Percentiles rank a stretch among this genome's conserved stretches.
Evolutionary conservation across 192 early-diverging fungal genomes (phyloP).

Genomic region (Jimgerdemannia flammicorona): DNA sequence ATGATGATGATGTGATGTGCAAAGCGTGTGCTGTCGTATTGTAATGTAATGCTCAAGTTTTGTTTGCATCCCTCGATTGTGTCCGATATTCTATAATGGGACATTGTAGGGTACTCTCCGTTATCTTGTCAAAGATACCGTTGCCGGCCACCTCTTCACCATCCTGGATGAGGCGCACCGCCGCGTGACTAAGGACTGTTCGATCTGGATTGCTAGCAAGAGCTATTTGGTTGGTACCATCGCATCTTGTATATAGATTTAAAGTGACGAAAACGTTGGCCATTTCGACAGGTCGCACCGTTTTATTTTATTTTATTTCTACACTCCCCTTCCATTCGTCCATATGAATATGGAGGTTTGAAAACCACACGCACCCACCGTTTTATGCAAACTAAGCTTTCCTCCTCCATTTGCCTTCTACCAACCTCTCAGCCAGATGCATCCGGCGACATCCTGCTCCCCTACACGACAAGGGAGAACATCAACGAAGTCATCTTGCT

Average conservation of each 20-base stretch:
- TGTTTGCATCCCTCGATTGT: too few relatives aligned
- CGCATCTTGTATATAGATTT: too few relatives aligned
- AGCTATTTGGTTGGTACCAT: constrained; percentile 34
- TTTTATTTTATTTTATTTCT: too few relatives aligned
- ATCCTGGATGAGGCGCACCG: constrained; percentile 37
- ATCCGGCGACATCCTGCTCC: constrained; percentile 37
- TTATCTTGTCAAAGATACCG: constrained; percentile 34
- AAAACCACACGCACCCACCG: too few relatives aligned
- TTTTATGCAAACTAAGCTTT: too few relatives aligned
- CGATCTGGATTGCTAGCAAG: constrained; percentile 32
- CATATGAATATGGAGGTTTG: too few relatives aligned
- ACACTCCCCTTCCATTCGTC: too few relatives aligned
- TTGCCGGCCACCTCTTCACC: constrained; percentile 38
- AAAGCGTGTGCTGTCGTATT: too few relatives aligned
- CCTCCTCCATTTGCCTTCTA: neutral
- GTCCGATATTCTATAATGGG: too few relatives aligned
- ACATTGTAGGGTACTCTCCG: constrained; percentile 37
- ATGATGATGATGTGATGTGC: too few relatives aligned
- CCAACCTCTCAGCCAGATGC: constrained; percentile 22
- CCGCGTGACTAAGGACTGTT: constrained; percentile 13
- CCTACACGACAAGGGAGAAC: constrained; percentile 14
- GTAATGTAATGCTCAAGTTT: too few relatives aligned
- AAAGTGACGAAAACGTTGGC: too few relatives aligned
- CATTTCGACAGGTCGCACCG: neutral
- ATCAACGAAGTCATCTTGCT: constrained; percentile 11